Base-by-base conservation (phyloP, 768 basidiomycete genomes). In the Hemileccinum rubropunctum region DNA sequence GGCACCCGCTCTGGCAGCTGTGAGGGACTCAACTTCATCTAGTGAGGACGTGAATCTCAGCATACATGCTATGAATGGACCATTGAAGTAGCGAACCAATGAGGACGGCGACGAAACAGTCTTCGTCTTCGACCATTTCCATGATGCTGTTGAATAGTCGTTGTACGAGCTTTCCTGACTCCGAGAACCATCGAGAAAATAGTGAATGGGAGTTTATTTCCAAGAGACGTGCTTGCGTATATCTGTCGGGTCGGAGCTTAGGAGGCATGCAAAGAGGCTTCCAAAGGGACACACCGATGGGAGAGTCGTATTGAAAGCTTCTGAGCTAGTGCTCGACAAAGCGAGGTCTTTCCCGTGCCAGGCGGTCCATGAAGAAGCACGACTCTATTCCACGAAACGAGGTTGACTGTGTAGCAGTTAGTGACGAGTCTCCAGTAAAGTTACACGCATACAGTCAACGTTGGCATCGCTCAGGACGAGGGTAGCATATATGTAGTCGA, bases 131-230 rank as follows among this genome's bases (percentile, higher is more conserved):
- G 0, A 90, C 86, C 70, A 98, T 78, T 56, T 97, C 94, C 34
- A 80, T 89, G 49, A 99, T 92, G 51, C 80, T 88, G 34, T 77
- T 81, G 65, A 98, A 99, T 15, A 99, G 75, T 41, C 88, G 82
- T 62, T 98, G 95, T 2, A 99, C 97, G 26, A 99, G 82, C 68
- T 99, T 99, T 14, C 97, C 97, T 0, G 94, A 97, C 65, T 99
- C 97, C 0, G 95, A 98, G 71, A 98, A 99, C 95, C 97, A 99
- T 59, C 94, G 90, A 14, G 92, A 95, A 67, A 99, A 98, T 14
- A 99, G 78, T 2, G 95, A 98, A 70, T 98, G 97, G 0, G 97
- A 95, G 65, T 98, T 98, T 62, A 99, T 97, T 68, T 99, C 97
- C 39, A 99, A 79, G 11, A 99, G 75, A 40, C 92, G 88, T 32